Conservation (phyloP, 306 rosid species). For the Quercus variabilis region DNA sequence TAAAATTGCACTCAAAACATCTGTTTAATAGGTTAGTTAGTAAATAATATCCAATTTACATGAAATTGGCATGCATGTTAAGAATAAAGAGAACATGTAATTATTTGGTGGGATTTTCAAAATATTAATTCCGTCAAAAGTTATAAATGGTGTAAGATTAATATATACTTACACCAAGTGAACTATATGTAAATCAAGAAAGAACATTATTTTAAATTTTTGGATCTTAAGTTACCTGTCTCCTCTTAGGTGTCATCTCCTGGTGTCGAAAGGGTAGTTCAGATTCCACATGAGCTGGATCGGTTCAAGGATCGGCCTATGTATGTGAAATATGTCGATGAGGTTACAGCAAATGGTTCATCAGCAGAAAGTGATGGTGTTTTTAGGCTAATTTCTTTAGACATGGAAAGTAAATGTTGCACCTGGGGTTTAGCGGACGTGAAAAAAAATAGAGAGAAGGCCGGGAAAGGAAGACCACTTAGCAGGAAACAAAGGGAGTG, state of each 20-base stretch:
- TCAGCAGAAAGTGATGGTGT: slow-evolving; percentile 70
- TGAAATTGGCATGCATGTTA: too few relatives aligned
- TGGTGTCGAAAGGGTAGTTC: slow-evolving; percentile 86
- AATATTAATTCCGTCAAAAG: too few relatives aligned
- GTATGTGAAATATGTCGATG: slow-evolving; percentile 63
- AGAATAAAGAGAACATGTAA: too few relatives aligned
- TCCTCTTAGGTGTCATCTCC: slow-evolving; percentile 85
- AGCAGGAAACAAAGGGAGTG: slow-evolving; percentile 86
- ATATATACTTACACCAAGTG: too few relatives aligned
- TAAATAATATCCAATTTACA: too few relatives aligned
- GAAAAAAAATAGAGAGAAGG: slow-evolving; percentile 71
- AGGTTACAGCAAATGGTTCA: slow-evolving; percentile 35
- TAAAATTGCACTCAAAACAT: too few relatives aligned
- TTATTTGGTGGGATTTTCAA: too few relatives aligned
- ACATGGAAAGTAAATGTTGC: slow-evolving; percentile 70
- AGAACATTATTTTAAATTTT: not conserved
- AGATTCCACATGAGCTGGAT: slow-evolving; percentile 75
- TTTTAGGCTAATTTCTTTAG: slow-evolving; percentile 71
- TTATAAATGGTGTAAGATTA: too few relatives aligned
- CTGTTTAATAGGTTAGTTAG: too few relatives aligned
- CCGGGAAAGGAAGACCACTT: slow-evolving; percentile 95
- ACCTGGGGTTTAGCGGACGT: slow-evolving; percentile 87
- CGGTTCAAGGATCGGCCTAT: slow-evolving; percentile 79
- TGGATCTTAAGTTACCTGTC: slow-evolving; percentile 15
- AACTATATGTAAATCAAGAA: too few relatives aligned